Evolutionary conservation across 805 yeast species (phyloP).

Genomic region (Yarrowia sp.): DNA sequence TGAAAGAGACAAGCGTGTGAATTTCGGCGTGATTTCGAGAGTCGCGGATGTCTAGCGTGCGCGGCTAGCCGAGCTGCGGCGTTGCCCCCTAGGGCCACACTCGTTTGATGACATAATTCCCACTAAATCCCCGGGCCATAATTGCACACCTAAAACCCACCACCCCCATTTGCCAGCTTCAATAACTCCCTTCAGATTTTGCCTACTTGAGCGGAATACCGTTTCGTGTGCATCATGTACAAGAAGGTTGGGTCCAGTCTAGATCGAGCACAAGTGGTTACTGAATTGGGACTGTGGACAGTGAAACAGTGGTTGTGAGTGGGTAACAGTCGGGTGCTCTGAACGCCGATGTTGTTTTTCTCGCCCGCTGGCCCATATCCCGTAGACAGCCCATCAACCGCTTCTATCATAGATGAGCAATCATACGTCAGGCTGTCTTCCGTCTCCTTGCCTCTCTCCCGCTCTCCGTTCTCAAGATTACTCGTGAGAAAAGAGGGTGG

Average conservation of each 20-base stretch:
- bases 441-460: neutral
- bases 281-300: slow-evolving; percentile 8
- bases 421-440: slow-evolving; percentile 13
- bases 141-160: too few relatives aligned
- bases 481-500: slow-evolving; percentile 3
- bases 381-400: neutral
- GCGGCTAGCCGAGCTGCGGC: too few relatives aligned
- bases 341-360: too few relatives aligned
- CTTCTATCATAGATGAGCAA: neutral
- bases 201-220: slow-evolving; percentile 29
- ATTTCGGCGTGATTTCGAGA: too few relatives aligned
- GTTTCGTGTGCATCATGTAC: slow-evolving; percentile 25
- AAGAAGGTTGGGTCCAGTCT: slow-evolving; percentile 33
- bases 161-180: too few relatives aligned
- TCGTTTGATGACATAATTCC: too few relatives aligned
- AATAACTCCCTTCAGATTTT: neutral
- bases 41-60: too few relatives aligned
- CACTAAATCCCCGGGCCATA: too few relatives aligned
- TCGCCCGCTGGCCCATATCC: too few relatives aligned
- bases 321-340: too few relatives aligned
- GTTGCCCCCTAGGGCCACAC: too few relatives aligned
- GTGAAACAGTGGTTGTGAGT: slow-evolving; percentile 1
- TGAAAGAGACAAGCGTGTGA: too few relatives aligned
- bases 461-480: slow-evolving; percentile 8
- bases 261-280: slow-evolving; percentile 28